A percentile compares a stretch with the other conserved stretches of the same genome.
phyloP scores from a whole-genome alignment of 2,329 filamentous ascomycete genomes.

The Zymoseptoria crescenta region DNA sequence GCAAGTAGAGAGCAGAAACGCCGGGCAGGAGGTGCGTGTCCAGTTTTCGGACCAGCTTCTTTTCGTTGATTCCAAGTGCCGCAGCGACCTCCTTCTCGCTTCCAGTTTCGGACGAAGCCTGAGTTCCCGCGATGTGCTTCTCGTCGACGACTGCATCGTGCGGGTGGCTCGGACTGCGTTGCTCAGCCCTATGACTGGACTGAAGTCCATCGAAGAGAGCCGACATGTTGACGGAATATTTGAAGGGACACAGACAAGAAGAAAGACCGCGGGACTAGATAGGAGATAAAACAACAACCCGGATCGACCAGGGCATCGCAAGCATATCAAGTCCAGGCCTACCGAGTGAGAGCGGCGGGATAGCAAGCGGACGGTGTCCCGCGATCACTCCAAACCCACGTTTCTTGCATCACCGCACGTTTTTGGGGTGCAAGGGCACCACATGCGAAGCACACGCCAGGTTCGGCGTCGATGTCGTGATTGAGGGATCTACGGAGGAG shows the following conservation, averaged over 20 bases:
- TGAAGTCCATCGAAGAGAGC: background rate
- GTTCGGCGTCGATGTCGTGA: background rate
- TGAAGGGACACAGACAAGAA: background rate
- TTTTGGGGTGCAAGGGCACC: background rate
- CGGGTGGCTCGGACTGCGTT: slow-evolving; percentile 1
- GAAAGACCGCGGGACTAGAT: background rate
- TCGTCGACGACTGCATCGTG: background rate
- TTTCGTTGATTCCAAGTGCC: slow-evolving; percentile 44
- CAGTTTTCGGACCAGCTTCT: slow-evolving; percentile 50
- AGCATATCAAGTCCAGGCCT: background rate
- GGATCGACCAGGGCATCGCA: background rate
- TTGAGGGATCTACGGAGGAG: background rate
- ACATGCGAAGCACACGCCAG: background rate
- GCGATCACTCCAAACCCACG: background rate
- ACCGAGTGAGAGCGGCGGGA: background rate
- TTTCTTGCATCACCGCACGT: background rate
- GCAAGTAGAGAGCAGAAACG: slow-evolving; percentile 36
- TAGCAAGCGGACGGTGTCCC: background rate
- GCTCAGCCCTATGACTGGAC: background rate
- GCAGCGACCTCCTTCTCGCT: slow-evolving; percentile 14
- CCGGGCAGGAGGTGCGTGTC: slow-evolving; percentile 36
- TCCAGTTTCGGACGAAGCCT: background rate
- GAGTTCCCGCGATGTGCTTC: background rate
- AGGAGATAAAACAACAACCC: background rate
- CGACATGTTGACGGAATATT: background rate